Conservation (phyloP, 441 rosid genomes). For the Syzygium syzygioides region DNA sequence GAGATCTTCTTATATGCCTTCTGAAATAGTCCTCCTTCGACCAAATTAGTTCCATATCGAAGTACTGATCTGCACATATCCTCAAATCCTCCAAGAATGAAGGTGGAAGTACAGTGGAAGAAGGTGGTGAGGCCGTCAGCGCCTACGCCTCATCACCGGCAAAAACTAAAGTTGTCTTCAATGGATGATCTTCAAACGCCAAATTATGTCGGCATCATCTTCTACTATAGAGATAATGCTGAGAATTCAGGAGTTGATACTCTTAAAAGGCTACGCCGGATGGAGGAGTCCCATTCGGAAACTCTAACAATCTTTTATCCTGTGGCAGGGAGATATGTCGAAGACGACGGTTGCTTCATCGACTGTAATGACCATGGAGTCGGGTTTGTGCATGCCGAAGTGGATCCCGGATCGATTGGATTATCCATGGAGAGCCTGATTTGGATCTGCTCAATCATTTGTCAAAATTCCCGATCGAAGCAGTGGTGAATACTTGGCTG, state of each 20-base stretch:
- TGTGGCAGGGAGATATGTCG: slow-evolving; percentile 19
- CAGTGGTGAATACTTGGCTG: not conserved
- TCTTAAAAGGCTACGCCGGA: not conserved
- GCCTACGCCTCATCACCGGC: slow-evolving; percentile 3
- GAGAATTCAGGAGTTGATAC: not conserved
- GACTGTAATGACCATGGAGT: slow-evolving; percentile 18
- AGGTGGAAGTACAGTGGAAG: not conserved
- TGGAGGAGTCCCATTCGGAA: slow-evolving; percentile 18
- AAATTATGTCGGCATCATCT: not conserved
- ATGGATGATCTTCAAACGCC: slow-evolving; percentile 15
- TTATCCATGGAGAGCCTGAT: not conserved
- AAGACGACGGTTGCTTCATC: not conserved
- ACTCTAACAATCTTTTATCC: slow-evolving; percentile 15
- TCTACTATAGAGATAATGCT: not conserved
- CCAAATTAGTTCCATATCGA: not conserved
- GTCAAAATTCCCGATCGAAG: not conserved
- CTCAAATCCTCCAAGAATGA: not conserved
- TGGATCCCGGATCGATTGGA: not conserved
- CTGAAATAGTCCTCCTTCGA: not conserved
- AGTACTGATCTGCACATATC: not conserved
- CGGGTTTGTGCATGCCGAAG: slow-evolving; percentile 10
- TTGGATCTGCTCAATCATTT: not conserved
- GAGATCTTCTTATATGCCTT: not conserved
- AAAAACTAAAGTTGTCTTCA: slow-evolving; percentile 2
- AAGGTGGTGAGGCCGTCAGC: slow-evolving; percentile 8